Conservation (phyloP, 1,284 basidiomycete genomes). For the Prillingera fragicola region DNA sequence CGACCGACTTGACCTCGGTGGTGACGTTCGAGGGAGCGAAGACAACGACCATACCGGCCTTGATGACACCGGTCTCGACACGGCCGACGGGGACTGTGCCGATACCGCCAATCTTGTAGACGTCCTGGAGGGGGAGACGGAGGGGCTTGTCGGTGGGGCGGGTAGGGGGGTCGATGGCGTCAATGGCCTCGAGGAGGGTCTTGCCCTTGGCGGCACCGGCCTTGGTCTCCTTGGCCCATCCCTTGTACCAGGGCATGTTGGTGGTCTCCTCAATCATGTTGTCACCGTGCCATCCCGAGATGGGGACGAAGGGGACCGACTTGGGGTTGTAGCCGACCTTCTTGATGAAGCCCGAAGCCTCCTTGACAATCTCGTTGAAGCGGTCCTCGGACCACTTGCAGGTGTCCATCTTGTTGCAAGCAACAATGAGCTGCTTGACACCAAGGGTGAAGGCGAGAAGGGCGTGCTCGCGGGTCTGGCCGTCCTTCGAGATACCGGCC, state of each 20-base stretch:
- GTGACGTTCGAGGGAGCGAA: constrained; percentile 90
- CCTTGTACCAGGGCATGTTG: constrained; percentile 99
- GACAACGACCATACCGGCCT: constrained; percentile 97
- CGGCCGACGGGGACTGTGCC: constrained; percentile 99
- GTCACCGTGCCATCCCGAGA: constrained; percentile 99
- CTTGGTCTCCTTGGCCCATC: constrained; percentile 96
- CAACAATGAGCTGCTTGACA: constrained; percentile 99
- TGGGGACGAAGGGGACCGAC: constrained; percentile 95
- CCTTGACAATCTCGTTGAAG: constrained; percentile 99
- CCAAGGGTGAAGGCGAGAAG: constrained; percentile 99
- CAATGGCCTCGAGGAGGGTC: constrained; percentile 99
- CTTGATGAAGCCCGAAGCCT: constrained; percentile 99
- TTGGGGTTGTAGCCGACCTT: constrained; percentile 99
- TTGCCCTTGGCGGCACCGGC: constrained; percentile 88
- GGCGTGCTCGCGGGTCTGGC: constrained; percentile 99
- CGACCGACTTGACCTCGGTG: constrained; percentile 80
- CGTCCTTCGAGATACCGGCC: constrained; percentile 99
- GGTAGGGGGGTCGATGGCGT: constrained; percentile 95
- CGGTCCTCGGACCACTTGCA: constrained; percentile 93
- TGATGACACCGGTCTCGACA: constrained; percentile 99
- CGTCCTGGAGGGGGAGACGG: constrained; percentile 99
- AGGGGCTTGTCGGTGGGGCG: constrained; percentile 99
- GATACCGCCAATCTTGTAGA: constrained; percentile 99
- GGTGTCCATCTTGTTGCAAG: constrained; percentile 67
- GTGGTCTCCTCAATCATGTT: constrained; percentile 98